phyloP scores from a whole-genome alignment of 2,329 filamentous ascomycete species.

The Chaetomiaceae sp. region DNA sequence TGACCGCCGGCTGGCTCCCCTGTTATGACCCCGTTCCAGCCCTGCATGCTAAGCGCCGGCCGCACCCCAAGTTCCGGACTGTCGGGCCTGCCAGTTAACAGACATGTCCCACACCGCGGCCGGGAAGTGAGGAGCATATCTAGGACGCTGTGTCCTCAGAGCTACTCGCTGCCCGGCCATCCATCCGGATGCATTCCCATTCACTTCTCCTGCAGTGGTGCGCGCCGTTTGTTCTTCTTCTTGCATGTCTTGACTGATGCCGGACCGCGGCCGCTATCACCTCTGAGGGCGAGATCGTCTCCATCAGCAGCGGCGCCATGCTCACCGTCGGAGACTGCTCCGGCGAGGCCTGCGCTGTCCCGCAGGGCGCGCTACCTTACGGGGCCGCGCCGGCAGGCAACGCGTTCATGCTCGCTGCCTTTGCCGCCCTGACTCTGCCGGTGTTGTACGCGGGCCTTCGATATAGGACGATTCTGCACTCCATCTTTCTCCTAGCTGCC shows the following conservation, averaged over 20 bases:
- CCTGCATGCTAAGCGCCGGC: conserved; percentile 12
- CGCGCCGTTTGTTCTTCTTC: neutral
- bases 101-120: neutral
- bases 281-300: conserved; percentile 4
- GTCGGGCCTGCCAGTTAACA: conserved; percentile 8
- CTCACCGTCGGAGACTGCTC: conserved; percentile 20
- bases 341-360: conserved; percentile 17
- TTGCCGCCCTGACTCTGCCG: conserved; percentile 22
- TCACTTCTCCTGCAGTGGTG: no score
- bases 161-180: neutral
- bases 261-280: neutral
- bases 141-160: neutral
- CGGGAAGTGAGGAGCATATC: neutral
- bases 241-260: conserved; percentile 4
- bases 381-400: conserved; percentile 20
- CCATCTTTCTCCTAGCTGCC: conserved; percentile 35
- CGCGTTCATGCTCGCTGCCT: conserved; percentile 25
- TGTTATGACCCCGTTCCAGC: neutral
- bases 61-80: conserved; percentile 3
- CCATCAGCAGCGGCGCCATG: conserved; percentile 14
- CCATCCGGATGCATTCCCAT: no score
- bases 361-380: conserved; percentile 18
- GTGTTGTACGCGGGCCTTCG: conserved; percentile 23
- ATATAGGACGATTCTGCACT: conserved; percentile 34
- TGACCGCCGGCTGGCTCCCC: neutral